Percentiles rank a stretch among this genome's conserved stretches.
Evolutionary conservation across 208 protist species (phyloP).

Genomic region (Leishmania mexicana): DNA sequence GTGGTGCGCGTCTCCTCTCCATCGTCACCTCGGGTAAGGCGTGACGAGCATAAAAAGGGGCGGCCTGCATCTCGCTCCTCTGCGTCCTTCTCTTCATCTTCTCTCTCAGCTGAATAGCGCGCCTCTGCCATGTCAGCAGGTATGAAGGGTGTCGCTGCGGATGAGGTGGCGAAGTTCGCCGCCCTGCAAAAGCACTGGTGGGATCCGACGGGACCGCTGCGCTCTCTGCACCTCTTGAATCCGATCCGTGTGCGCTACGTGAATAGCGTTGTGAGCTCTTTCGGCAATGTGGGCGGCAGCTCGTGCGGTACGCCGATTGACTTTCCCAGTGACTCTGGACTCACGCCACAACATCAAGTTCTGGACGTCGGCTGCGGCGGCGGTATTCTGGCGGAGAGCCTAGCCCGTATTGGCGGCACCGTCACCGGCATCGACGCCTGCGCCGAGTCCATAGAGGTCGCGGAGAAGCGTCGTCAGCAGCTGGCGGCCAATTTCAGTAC

Average conservation of each 20-base stretch:
- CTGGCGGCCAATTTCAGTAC: constrained; percentile 10
- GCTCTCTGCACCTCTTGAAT: constrained; percentile 93
- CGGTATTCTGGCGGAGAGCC: constrained; percentile 88
- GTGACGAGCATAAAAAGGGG: background rate
- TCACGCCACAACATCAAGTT: constrained; percentile 35
- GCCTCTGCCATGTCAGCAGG: constrained; percentile 3
- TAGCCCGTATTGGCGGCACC: constrained; percentile 85
- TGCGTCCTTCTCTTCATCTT: background rate
- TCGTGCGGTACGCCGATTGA: constrained; percentile 10
- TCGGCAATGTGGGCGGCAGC: constrained; percentile 29
- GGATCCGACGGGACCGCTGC: constrained; percentile 83
- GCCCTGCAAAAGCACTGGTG: constrained; percentile 84
- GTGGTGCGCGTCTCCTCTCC: background rate
- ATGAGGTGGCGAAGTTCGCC: constrained; percentile 86
- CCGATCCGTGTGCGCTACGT: constrained; percentile 91
- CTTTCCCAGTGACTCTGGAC: constrained; percentile 18
- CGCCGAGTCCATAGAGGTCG: constrained; percentile 81
- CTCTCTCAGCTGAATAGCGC: background rate
- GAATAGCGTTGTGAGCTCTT: constrained; percentile 41
- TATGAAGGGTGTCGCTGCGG: constrained; percentile 46
- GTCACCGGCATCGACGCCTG: constrained; percentile 93
- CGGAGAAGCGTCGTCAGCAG: constrained; percentile 32
- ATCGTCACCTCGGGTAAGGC: background rate
- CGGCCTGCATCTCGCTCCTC: no score
- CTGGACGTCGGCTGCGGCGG: constrained; percentile 94